These are phyloP conservation scores for Aspergillus ellipticus DNA, from an alignment of 495 filamentous ascomycete species.

Conservation along the genomic window DNA sequence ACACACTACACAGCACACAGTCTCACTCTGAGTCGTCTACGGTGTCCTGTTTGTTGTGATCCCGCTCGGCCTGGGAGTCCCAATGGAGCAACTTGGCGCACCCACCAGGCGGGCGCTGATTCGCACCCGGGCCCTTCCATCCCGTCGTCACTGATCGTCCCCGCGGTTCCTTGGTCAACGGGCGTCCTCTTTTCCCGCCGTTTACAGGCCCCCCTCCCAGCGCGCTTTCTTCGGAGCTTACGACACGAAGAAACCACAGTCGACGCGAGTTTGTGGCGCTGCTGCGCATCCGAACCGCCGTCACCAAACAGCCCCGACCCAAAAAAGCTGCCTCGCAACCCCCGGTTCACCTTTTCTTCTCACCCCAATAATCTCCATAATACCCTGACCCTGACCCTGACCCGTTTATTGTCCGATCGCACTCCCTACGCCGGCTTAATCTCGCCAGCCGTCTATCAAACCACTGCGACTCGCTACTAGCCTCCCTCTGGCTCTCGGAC, in stretches of 20 bases:
- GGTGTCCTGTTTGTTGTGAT: not conserved
- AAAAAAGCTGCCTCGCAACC: not conserved
- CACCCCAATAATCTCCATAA: not conserved
- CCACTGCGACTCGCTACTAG: too few relatives aligned
- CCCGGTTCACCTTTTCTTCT: not conserved
- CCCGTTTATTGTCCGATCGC: not conserved
- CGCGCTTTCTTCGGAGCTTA: too few relatives aligned
- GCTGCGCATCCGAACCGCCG: not conserved
- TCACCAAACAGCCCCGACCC: not conserved
- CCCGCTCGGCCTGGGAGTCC: not conserved
- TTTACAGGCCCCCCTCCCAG: too few relatives aligned
- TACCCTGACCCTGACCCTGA: not conserved
- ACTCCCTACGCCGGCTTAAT: too few relatives aligned
- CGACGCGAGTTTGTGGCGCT: not conserved
- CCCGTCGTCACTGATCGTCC: slow-evolving; percentile 8
- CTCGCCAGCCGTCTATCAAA: too few relatives aligned
- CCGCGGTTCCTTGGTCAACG: slow-evolving; percentile 15
- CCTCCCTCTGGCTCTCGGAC: slow-evolving; percentile 1
- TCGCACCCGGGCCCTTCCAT: not conserved
- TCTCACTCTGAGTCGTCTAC: too few relatives aligned
- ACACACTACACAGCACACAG: too few relatives aligned
- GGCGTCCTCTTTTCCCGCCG: not conserved
- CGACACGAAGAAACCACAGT: too few relatives aligned
- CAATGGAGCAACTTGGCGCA: not conserved
- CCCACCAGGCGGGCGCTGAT: not conserved